These are phyloP conservation scores for Naganishia sp. DNA, from an alignment of 1,284 basidiomycete species.

Conservation along the genomic window DNA sequence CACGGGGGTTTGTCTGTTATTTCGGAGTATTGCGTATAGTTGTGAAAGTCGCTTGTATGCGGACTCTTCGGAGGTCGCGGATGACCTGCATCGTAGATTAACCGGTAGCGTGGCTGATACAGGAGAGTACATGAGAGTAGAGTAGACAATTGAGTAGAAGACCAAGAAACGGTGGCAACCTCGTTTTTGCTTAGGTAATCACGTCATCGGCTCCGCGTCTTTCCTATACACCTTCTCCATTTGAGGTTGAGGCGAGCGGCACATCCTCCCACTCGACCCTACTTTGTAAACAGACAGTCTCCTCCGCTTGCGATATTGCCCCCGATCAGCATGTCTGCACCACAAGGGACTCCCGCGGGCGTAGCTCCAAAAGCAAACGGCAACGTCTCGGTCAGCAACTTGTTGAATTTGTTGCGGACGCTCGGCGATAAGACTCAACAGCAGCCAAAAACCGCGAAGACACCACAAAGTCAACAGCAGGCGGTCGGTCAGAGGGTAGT, in stretches of 20 bases:
- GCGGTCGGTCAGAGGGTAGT: not conserved
- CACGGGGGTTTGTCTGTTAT: too few relatives aligned
- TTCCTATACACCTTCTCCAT: not conserved
- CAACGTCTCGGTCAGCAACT: slow-evolving; percentile 8
- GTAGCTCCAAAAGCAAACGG: not conserved
- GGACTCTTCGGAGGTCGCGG: too few relatives aligned
- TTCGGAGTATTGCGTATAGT: too few relatives aligned
- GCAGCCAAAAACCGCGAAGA: not conserved
- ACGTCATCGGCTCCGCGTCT: slow-evolving; percentile 1
- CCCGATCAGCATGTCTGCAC: slow-evolving; percentile 12
- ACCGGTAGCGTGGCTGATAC: too few relatives aligned
- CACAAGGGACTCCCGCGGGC: slow-evolving; percentile 1
- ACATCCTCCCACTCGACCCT: not conserved
- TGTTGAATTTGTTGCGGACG: slow-evolving; percentile 12
- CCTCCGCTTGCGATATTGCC: not conserved
- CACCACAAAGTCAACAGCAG: slow-evolving; percentile 1
- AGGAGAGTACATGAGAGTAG: too few relatives aligned
- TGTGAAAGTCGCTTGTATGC: too few relatives aligned
- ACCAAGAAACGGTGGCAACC: too few relatives aligned
- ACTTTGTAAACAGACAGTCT: slow-evolving; percentile 27
- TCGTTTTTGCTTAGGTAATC: not conserved
- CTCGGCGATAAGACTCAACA: slow-evolving; percentile 14
- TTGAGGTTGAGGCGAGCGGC: not conserved
- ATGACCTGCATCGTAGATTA: too few relatives aligned
- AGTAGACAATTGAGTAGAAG: too few relatives aligned